A percentile compares a stretch with the other conserved stretches of the same genome.
Conservation (phyloP, 345 rosid genomes). For the Melastoma malabathricum region DNA sequence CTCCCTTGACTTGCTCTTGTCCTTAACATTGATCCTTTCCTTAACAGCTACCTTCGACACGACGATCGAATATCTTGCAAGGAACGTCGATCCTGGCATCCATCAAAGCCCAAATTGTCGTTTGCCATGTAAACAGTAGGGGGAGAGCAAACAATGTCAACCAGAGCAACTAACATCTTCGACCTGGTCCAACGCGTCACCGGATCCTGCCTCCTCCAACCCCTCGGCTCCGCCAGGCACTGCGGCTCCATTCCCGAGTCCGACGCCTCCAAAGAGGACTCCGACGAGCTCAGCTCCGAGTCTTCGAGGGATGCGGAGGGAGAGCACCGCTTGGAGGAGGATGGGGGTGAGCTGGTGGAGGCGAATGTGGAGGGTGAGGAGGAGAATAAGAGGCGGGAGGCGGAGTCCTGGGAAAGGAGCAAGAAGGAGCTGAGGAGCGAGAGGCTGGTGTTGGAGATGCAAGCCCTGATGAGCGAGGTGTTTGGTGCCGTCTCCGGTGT, state of each 20-base stretch:
- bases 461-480: conserved; percentile 48
- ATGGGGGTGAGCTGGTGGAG: no score
- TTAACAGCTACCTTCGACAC: no score
- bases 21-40: no score
- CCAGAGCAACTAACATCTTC: conserved; percentile 60
- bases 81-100: no score
- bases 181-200: conserved; percentile 83
- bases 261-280: conserved; percentile 16
- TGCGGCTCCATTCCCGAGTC: conserved; percentile 12
- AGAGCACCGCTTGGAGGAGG: conserved; percentile 6
- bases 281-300: conserved; percentile 6
- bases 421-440: conserved; percentile 7
- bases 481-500: conserved; percentile 56
- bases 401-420: conserved; percentile 6
- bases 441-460: conserved; percentile 34
- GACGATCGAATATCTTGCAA: no score
- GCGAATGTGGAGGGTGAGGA: conserved; percentile 16
- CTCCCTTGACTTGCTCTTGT: no score
- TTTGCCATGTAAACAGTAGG: no score
- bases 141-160: conserved; percentile 16
- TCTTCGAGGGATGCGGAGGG: conserved; percentile 1
- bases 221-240: conserved; percentile 57
- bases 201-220: conserved; percentile 81
- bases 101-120: no score
- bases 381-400: conserved; percentile 10